Evolutionary conservation across 345 rosid genomes (phyloP), one percentile per base, ranked within the genome.

Genomic region (Hibiscus mutabilis): DNA sequence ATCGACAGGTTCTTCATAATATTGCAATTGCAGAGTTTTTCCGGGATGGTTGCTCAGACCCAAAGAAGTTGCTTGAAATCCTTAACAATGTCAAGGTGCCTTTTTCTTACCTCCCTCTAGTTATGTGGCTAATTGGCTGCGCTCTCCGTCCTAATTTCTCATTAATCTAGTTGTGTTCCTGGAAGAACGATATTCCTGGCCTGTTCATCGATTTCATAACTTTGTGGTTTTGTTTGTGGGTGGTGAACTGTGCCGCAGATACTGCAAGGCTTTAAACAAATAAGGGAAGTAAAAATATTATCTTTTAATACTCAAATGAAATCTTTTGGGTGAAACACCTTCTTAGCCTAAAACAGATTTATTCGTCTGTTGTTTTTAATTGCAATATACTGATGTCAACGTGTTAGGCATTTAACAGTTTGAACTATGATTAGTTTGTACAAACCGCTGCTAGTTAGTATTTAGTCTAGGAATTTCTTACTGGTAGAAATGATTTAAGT

Each of bases 21-120:
- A 92, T 91, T 81, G 94, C 96, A 60, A 85, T 96, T 68, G 85
- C 84, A 10, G 97, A 91, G 73, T 91, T 78, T 79, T 86, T 87
- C 75, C 83, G 81, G 56, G 85, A 89, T 73, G 91, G 86, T 75
- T 92, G 91, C 80, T 83, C 94, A 61, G 87, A 88, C 74, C 86
- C 93, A 22, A 86, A 79, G 84, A 91, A 81, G 82, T 79, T 96
- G 79, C 84, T 96, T 60, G 84, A 86, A 76, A 87, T 75, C 19
- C 97, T 96, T 56, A 84, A 81, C 77, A 68, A 55, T 75, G 87
- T 91, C 74, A 91, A 87, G 97, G 99, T 96, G 83, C 29, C 29
- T 18, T 70, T 67, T 14, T n/a, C 42, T 1, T 6, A 7, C 18
- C 55, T 18, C n/a, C 35, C 53, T 40, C 12, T 55, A 47, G 69